These are phyloP conservation scores for Hypoxylon sp. DNA, from an alignment of 2,329 filamentous ascomycete genomes.

Conservation along the genomic window DNA sequence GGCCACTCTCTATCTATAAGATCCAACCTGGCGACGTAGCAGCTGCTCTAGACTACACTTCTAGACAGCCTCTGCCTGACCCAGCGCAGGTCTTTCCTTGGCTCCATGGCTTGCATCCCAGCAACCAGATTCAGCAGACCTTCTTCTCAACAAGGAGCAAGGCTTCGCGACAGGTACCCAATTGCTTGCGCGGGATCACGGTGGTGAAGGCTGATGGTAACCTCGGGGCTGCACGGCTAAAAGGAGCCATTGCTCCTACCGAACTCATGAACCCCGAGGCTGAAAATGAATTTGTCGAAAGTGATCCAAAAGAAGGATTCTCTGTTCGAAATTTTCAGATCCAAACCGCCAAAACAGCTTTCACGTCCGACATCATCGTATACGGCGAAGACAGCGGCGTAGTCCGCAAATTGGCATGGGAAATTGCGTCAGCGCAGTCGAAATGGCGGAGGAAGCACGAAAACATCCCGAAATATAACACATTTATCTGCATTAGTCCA, in stretches of 20 bases:
- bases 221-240: conserved; percentile 76
- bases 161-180: conserved; percentile 73
- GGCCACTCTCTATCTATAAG: conserved; percentile 71
- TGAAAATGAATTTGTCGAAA: conserved; percentile 74
- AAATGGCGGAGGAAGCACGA: conserved; percentile 75
- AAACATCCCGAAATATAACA: conserved; percentile 75
- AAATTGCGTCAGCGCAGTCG: conserved; percentile 78
- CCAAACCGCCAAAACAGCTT: conserved; percentile 86
- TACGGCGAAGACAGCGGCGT: conserved; percentile 78
- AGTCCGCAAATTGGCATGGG: conserved; percentile 70
- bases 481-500: conserved; percentile 74
- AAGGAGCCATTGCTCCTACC: conserved; percentile 83
- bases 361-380: conserved; percentile 89
- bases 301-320: conserved; percentile 89
- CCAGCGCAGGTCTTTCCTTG: conserved; percentile 92
- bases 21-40: conserved; percentile 75
- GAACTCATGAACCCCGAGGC: conserved; percentile 72
- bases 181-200: conserved; percentile 81
- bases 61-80: conserved; percentile 83
- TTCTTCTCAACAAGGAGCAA: conserved; percentile 86
- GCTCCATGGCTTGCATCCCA: conserved; percentile 90
- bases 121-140: conserved; percentile 86
- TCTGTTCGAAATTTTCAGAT: conserved; percentile 98
- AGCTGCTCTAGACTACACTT: conserved; percentile 76
- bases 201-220: conserved; percentile 91